phyloP scores from a whole-genome alignment of 768 basidiomycete species.

The Pisolithus sp. region DNA sequence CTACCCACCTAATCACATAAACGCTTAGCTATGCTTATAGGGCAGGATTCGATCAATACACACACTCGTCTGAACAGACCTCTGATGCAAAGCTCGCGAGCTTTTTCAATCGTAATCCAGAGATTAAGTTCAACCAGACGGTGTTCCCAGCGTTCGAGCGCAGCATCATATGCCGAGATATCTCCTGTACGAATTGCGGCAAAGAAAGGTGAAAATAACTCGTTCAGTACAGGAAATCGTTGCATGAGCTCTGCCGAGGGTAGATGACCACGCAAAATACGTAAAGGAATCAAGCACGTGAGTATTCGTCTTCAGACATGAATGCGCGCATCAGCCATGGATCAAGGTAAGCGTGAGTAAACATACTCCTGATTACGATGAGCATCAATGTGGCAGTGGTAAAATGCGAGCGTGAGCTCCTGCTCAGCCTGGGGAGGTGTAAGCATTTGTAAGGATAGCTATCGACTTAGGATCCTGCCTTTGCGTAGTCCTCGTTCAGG shows the following conservation, averaged over 20 bases:
- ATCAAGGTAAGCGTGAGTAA: not conserved
- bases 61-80: constrained; percentile 76
- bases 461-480: constrained; percentile 38
- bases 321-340: not conserved
- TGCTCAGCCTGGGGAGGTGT: constrained; percentile 59
- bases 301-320: constrained; percentile 65
- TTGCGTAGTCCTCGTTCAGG: constrained; percentile 84
- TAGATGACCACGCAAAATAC: constrained; percentile 80
- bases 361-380: constrained; percentile 79
- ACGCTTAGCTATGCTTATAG: constrained; percentile 1
- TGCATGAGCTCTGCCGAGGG: constrained; percentile 67
- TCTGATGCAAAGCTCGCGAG: constrained; percentile 80
- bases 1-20: constrained; percentile 61
- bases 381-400: constrained; percentile 67
- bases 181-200: constrained; percentile 72
- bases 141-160: constrained; percentile 64
- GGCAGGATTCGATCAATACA: constrained; percentile 22
- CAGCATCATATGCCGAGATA: constrained; percentile 70
- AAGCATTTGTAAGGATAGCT: not conserved
- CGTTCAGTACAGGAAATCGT: constrained; percentile 65
- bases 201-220: constrained; percentile 78
- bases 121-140: constrained; percentile 81
- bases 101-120: constrained; percentile 82
- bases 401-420: constrained; percentile 81
- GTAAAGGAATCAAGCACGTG: constrained; percentile 84